Percentiles rank a stretch among this genome's conserved stretches.
These are phyloP conservation scores for Termitomyces sp. DNA, from an alignment of 768 basidiomycete genomes.

Conservation along the genomic window DNA sequence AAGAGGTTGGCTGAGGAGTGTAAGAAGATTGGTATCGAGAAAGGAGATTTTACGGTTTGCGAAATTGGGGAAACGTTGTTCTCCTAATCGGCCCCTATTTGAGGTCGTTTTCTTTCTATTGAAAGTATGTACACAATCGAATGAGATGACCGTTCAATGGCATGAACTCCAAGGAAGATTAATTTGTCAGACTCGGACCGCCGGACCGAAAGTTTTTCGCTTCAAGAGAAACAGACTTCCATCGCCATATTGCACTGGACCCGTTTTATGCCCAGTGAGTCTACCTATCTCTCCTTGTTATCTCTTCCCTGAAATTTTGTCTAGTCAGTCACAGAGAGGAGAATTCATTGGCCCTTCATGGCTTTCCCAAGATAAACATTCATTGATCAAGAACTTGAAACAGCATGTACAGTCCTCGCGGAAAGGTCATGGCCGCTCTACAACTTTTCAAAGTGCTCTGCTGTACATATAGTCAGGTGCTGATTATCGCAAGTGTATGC, in stretches of 20 bases:
- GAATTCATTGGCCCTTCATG: too few relatives aligned
- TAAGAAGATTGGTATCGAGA: conserved; percentile 46
- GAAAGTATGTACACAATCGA: neutral
- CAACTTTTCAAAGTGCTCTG: neutral
- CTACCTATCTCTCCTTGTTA: neutral
- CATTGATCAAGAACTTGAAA: neutral
- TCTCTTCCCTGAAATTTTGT: neutral
- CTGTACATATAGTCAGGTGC: neutral
- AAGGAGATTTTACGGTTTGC: conserved; percentile 51
- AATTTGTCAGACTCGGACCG: neutral
- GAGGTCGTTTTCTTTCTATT: neutral
- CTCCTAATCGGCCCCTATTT: conserved; percentile 8
- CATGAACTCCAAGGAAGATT: neutral
- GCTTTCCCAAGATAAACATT: neutral
- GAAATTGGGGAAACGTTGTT: conserved; percentile 59
- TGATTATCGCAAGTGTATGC: neutral
- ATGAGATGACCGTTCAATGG: too few relatives aligned
- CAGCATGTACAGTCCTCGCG: neutral
- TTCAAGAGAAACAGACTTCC: too few relatives aligned
- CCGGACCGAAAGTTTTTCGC: neutral
- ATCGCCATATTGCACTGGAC: neutral
- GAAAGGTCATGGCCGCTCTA: neutral
- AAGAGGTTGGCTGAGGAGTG: conserved; percentile 49
- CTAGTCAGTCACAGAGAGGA: too few relatives aligned
- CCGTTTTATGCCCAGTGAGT: neutral